Base-by-base conservation (phyloP, 2,329 filamentous ascomycete species). In the Xylaria sp. region DNA sequence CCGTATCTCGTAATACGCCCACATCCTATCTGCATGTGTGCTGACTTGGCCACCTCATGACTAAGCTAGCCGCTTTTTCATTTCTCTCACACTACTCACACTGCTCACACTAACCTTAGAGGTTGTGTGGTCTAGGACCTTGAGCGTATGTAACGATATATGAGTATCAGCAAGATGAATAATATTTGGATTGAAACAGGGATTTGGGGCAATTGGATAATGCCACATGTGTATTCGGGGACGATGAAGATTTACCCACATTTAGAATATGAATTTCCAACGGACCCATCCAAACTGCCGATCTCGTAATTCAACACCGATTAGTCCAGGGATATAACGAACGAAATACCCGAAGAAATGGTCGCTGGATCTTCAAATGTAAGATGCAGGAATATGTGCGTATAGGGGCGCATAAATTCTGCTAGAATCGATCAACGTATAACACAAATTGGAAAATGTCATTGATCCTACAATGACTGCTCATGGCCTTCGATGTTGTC, bases 401-500 rank as follows among this genome's bases (percentile, higher is more conserved):
- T 3, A 28, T 28, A 44, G 55, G 13, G 7, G n/a, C 13, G 13
- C 10, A 28, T 44, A 37, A 31, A 1, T 31, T 44, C 7, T 13
- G 20, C 23, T 44, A 6, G 39, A 58, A n/a, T 41, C 3, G 20
- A 23, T 28, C 15, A 44, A 46, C 55, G 13, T 20, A 58, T 28
- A 41, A 58, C 28, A 58, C 28, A 12, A 23, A 44, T 57, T 50
- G 25, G 31, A 25, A 34, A 18, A 41, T 41, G 41, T n/a, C 18
- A 15, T 51, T 4, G 44, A 46, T 51, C 20, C 34, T 46, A 18
- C 20, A 34, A 60, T 55, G 15, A 50, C 48, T 13, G 15, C 18
- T 41, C 12, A 7, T 31, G 23, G 12, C 39, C 7, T 13, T 39
- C 28, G 23, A 39, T 50, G 44, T 64, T 55, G 65, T 59, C 55